These are phyloP conservation scores for Gamarada debralockiae DNA, from an alignment of 495 filamentous ascomycete genomes.

Conservation along the genomic window DNA sequence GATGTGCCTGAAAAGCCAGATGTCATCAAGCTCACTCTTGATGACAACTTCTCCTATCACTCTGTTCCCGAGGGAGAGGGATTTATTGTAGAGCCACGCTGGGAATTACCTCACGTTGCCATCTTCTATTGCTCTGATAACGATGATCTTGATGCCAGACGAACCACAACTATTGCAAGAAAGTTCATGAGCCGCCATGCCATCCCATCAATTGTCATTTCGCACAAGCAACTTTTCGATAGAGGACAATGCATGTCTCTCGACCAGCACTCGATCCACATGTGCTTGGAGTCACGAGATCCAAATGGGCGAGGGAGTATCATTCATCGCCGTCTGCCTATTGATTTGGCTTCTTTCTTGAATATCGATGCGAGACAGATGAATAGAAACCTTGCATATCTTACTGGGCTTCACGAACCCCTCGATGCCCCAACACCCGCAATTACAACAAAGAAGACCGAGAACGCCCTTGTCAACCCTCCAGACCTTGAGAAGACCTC, in stretches of 20 bases:
- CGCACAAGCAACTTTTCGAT: constrained; percentile 46
- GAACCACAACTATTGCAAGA: constrained; percentile 52
- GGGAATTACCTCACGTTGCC: constrained; percentile 68
- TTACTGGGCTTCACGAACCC: constrained; percentile 39
- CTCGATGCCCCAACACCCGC: constrained; percentile 3
- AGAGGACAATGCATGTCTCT: constrained; percentile 18
- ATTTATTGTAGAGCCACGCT: constrained; percentile 41
- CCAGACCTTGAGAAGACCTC: constrained; percentile 16
- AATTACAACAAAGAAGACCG: neutral
- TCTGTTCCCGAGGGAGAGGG: constrained; percentile 20
- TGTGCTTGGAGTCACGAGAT: constrained; percentile 64
- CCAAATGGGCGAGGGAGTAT: constrained; percentile 42
- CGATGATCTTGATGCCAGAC: constrained; percentile 43
- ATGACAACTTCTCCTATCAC: constrained; percentile 44
- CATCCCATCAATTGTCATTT: constrained; percentile 65
- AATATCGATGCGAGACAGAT: constrained; percentile 70
- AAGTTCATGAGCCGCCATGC: constrained; percentile 61
- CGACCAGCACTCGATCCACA: constrained; percentile 48
- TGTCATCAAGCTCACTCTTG: constrained; percentile 52
- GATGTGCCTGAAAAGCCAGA: constrained; percentile 24
- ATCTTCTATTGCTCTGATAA: constrained; percentile 60
- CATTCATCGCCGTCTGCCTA: constrained; percentile 58
- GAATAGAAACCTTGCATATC: constrained; percentile 67
- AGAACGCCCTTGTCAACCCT: neutral
- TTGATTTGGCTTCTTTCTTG: constrained; percentile 69